Evolutionary conservation across 257 asterid species (phyloP).

Genomic region (Nicotiana noctiflora): DNA sequence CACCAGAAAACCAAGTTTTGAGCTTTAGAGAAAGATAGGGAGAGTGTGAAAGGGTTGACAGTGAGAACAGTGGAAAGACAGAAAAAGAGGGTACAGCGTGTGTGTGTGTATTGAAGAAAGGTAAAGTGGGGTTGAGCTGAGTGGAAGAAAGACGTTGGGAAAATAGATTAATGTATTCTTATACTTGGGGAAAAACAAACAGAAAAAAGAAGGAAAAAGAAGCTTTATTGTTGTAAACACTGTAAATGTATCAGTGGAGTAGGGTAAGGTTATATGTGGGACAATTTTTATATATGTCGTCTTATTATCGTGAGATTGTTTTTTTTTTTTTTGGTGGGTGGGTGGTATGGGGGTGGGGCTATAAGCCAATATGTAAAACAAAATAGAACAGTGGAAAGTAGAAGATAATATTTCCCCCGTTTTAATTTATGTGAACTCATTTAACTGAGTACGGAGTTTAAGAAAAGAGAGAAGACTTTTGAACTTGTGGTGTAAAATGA

Average conservation of each 20-base stretch:
- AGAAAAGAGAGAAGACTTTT: too few species aligned
- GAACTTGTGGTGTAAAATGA: too few species aligned
- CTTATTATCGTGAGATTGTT: neutral
- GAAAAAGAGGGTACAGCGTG: neutral
- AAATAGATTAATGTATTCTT: conserved; percentile 22
- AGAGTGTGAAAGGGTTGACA: conserved; percentile 37
- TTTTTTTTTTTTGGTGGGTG: neutral
- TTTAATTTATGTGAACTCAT: too few species aligned
- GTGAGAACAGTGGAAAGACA: conserved; percentile 26
- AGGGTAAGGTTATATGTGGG: neutral
- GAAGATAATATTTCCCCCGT: too few species aligned
- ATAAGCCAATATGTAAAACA: neutral
- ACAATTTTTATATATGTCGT: neutral
- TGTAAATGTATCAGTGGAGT: neutral
- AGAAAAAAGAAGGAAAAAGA: neutral
- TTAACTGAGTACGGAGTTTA: too few species aligned
- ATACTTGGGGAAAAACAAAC: neutral
- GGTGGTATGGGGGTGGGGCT: neutral
- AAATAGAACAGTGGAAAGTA: too few species aligned
- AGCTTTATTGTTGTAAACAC: neutral
- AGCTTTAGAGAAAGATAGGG: conserved; percentile 2
- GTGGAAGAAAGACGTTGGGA: conserved; percentile 37
- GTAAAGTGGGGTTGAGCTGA: conserved; percentile 48
- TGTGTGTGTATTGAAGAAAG: conserved; percentile 36
- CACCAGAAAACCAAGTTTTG: conserved; percentile 17